Evolutionary conservation across 192 early-diverging fungal species (phyloP), one percentile per base, ranked within the genome.

Genomic region (Mortierella antarctica): DNA sequence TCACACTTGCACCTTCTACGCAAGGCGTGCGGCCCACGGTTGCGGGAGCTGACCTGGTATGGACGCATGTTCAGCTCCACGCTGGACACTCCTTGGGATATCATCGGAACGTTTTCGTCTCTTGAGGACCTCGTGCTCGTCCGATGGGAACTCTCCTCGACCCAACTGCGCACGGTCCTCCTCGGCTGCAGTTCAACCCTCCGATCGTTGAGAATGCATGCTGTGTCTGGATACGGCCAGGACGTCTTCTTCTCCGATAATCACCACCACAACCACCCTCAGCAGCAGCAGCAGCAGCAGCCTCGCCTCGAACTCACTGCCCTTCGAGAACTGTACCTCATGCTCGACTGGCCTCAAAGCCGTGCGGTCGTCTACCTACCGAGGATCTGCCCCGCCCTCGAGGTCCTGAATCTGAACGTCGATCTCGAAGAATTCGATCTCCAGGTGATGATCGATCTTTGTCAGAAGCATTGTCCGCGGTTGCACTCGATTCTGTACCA

Each of bases 281-380:
- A n/a, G 50, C n/a, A 51, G 50, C 50, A 51, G 50, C 13, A 51
- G 61, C 46, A 21, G 20, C 21, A 20, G 46, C n/a, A 62, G 21
- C 41, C 45, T 49, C 17, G 44, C n/a, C 51, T 65, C 2, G 31
- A 65, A 17, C 51, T 65, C 9, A 12, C 52, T 1, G 14, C 9
- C 31, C 59, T 70, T n/a, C 45, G 8, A 12, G 20, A 53, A 4
- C n/a, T 70, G 48, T 48, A 31, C 14, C 46, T 70, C 15, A 40
- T 46, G 3, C 59, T 70, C 31, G 68, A 70, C 42, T 70, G 68
- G 68, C 47, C 14, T 13, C 68, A 70, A 11, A 62, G 58, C 21
- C 47, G n/a, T 40, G 48, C 47, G 0, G 57, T 50, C 7, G 47
- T 70, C 2, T 45, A 54, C 17, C 9, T 70, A 9, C 50, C 58